Conservation (phyloP, 768 basidiomycete species). For the Termitomyces sp. region DNA sequence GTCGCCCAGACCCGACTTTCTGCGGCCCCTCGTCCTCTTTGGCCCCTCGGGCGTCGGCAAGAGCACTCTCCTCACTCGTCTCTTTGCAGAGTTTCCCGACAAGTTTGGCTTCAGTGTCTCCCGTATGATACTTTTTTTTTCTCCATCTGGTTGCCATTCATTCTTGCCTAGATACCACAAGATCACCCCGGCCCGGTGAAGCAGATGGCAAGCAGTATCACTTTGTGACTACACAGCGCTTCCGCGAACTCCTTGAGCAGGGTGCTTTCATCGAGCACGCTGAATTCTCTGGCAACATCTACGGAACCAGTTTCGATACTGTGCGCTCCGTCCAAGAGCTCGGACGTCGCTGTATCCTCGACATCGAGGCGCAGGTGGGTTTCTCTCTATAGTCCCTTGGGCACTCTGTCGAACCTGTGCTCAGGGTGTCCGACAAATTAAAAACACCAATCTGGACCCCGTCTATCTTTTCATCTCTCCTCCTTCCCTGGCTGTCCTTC, state of each 20-base stretch:
- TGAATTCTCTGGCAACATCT: slow-evolving; percentile 88
- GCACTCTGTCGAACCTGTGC: slow-evolving; percentile 17
- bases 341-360: slow-evolving; percentile 85
- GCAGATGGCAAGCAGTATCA: slow-evolving; percentile 82
- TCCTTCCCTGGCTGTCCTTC: slow-evolving; percentile 71
- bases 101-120: slow-evolving; percentile 93
- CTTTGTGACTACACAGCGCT: slow-evolving; percentile 72
- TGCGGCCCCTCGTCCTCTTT: slow-evolving; percentile 82
- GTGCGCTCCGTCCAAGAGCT: slow-evolving; percentile 64
- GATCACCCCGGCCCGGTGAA: slow-evolving; percentile 80
- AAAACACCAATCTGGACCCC: slow-evolving; percentile 76
- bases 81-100: slow-evolving; percentile 80
- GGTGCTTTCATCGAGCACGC: slow-evolving; percentile 92
- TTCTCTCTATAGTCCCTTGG: slow-evolving; percentile 1
- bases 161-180: slow-evolving; percentile 76
- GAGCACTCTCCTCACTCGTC: slow-evolving; percentile 80
- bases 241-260: slow-evolving; percentile 64
- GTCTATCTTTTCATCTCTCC: slow-evolving; percentile 93
- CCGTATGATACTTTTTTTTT: slow-evolving; percentile 44
- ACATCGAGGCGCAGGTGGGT: slow-evolving; percentile 92
- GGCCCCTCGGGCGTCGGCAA: slow-evolving; percentile 95
- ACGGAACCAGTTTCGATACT: slow-evolving; percentile 87
- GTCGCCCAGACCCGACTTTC: slow-evolving; percentile 35
- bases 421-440: slow-evolving; percentile 92
- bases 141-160: slow-evolving; percentile 14